Conservation (phyloP, 768 basidiomycete species). For the Boletus rubescentipes region DNA sequence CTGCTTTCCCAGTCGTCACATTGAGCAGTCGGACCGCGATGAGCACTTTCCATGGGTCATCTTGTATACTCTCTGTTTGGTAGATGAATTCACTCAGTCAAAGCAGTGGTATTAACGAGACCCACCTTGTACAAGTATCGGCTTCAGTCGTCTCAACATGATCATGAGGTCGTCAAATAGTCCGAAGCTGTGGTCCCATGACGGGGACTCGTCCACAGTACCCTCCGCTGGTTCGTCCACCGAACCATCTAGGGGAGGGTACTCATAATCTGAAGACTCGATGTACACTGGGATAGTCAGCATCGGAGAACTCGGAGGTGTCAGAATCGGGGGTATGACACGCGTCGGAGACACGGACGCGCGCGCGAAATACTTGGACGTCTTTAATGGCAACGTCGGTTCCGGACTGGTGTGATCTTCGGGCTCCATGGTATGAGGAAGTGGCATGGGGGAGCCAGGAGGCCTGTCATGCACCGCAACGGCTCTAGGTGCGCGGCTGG, state of each 20-base stretch:
- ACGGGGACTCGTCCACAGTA: background rate
- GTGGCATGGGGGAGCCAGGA: background rate
- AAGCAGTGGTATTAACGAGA: background rate
- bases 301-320: slow-evolving; percentile 3
- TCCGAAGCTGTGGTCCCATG: background rate
- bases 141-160: slow-evolving; percentile 30
- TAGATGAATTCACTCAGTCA: background rate
- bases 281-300: slow-evolving; percentile 4
- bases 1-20: slow-evolving; percentile 61
- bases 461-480: no score
- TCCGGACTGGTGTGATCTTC: background rate
- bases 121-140: slow-evolving; percentile 33
- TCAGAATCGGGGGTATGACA: background rate
- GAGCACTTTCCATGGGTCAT: slow-evolving; percentile 69
- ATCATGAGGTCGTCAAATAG: slow-evolving; percentile 25
- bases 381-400: background rate
- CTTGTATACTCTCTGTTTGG: slow-evolving; percentile 45
- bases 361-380: slow-evolving; percentile 23
- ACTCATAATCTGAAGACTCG: slow-evolving; percentile 7
- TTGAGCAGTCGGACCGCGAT: slow-evolving; percentile 69
- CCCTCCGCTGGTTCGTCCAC: background rate
- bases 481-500: background rate
- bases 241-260: background rate
- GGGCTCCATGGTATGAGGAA: background rate
- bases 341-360: background rate